Evolutionary conservation across 2,329 filamentous ascomycete species (phyloP).

Genomic region (Graphiopsis chlorocephala): DNA sequence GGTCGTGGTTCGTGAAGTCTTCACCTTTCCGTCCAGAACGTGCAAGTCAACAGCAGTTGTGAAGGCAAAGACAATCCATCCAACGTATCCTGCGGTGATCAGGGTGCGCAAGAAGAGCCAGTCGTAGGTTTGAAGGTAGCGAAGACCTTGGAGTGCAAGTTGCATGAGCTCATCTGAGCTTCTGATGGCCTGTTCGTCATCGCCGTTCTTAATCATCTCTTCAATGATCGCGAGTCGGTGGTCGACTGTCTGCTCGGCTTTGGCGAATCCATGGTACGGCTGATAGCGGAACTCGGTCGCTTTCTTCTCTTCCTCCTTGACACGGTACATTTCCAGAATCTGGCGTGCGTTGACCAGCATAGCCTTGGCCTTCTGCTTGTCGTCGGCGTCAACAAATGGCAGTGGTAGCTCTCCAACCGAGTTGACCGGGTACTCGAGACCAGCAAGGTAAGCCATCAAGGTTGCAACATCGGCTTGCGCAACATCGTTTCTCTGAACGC

Average conservation of each 20-base stretch:
- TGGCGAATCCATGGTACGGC: slow-evolving; percentile 69
- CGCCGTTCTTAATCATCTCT: slow-evolving; percentile 61
- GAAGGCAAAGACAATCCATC: slow-evolving; percentile 91
- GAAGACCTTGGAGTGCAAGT: slow-evolving; percentile 73
- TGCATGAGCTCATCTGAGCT: slow-evolving; percentile 75
- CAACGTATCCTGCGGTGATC: slow-evolving; percentile 85
- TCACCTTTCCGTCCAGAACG: slow-evolving; percentile 69
- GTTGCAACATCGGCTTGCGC: slow-evolving; percentile 91
- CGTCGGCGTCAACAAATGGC: slow-evolving; percentile 70
- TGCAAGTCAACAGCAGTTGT: slow-evolving; percentile 86
- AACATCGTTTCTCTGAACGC: slow-evolving; percentile 84
- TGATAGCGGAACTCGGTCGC: slow-evolving; percentile 71
- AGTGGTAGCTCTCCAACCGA: slow-evolving; percentile 92
- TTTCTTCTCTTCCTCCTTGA: slow-evolving; percentile 86
- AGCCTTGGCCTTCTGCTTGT: slow-evolving; percentile 77
- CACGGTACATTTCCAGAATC: slow-evolving; percentile 91
- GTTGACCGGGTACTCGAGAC: slow-evolving; percentile 88
- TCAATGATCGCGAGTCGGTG: slow-evolving; percentile 67
- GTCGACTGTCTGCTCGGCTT: slow-evolving; percentile 60
- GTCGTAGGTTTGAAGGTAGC: slow-evolving; percentile 96
- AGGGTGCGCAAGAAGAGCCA: slow-evolving; percentile 92
- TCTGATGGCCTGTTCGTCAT: slow-evolving; percentile 74
- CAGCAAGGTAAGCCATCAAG: slow-evolving; percentile 89
- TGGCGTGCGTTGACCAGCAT: slow-evolving; percentile 79
- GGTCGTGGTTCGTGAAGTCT: slow-evolving; percentile 60